phyloP scores from a whole-genome alignment of 208 protist genomes.

The Acanthamoeba culbertsoni region DNA sequence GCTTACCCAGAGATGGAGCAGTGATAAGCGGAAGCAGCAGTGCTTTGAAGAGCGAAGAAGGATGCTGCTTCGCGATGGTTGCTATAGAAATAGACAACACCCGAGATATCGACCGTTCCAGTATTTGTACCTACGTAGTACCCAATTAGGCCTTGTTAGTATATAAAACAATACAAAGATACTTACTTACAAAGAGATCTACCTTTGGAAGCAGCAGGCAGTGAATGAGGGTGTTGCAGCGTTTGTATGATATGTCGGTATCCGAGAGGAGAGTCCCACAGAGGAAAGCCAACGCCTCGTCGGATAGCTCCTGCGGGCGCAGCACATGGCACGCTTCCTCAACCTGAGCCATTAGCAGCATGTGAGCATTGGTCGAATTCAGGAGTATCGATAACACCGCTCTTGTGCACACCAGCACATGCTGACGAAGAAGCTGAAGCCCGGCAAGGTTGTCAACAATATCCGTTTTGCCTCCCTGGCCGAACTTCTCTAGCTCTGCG shows the following conservation, averaged over 20 bases:
- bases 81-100: neutral
- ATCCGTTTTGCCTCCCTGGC: neutral
- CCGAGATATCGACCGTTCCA: neutral
- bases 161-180: neutral
- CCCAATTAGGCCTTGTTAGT: too few relatives aligned
- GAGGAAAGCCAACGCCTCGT: neutral
- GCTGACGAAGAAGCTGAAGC: neutral
- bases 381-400: neutral
- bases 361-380: neutral
- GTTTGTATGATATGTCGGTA: neutral
- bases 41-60: neutral
- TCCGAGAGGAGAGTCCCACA: neutral
- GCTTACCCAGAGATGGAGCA: neutral
- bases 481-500: neutral
- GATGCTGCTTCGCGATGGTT: neutral
- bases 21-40: neutral
- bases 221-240: neutral
- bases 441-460: neutral
- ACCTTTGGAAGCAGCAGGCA: neutral
- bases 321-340: neutral
- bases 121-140: neutral
- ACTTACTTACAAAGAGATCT: neutral
- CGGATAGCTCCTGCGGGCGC: neutral
- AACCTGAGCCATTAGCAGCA: neutral
- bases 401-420: neutral